These are phyloP conservation scores for Flaveria robusta DNA, from an alignment of 129 eudicot species.

Conservation along the genomic window DNA sequence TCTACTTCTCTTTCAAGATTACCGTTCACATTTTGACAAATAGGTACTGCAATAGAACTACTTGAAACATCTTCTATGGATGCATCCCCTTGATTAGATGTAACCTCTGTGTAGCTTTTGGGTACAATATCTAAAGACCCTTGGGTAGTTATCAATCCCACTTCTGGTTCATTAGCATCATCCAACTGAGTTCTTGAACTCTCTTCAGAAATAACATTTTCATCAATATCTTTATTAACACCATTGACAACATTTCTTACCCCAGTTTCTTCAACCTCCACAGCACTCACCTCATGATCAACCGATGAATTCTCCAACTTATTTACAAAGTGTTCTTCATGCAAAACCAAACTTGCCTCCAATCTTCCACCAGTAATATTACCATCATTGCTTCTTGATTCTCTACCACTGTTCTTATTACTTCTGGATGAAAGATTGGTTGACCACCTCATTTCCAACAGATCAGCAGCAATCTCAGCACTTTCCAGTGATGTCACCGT, in stretches of 20 bases:
- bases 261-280: conserved; percentile 26
- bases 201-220: conserved; percentile 3
- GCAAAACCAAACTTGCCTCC: conserved; percentile 35
- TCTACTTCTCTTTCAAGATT: conserved; percentile 18
- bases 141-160: conserved; percentile 31
- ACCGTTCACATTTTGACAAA: conserved; percentile 27
- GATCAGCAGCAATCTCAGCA: conserved; percentile 95
- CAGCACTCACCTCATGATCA: conserved; percentile 18
- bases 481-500: conserved; percentile 60
- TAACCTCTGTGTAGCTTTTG: conserved; percentile 39
- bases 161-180: conserved; percentile 28
- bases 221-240: conserved; percentile 33
- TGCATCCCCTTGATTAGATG: neutral
- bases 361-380: conserved; percentile 35
- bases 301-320: conserved; percentile 23
- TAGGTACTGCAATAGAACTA: conserved; percentile 26
- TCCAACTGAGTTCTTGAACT: conserved; percentile 27
- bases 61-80: conserved; percentile 32
- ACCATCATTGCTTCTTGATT: conserved; percentile 32
- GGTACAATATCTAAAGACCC: conserved; percentile 31
- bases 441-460: conserved; percentile 87
- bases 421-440: conserved; percentile 60
- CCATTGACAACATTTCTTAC: conserved; percentile 3
- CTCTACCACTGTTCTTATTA: neutral
- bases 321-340: conserved; percentile 43